phyloP scores from a whole-genome alignment of 176 grass and related monocot species.

The Cocos nucifera region DNA sequence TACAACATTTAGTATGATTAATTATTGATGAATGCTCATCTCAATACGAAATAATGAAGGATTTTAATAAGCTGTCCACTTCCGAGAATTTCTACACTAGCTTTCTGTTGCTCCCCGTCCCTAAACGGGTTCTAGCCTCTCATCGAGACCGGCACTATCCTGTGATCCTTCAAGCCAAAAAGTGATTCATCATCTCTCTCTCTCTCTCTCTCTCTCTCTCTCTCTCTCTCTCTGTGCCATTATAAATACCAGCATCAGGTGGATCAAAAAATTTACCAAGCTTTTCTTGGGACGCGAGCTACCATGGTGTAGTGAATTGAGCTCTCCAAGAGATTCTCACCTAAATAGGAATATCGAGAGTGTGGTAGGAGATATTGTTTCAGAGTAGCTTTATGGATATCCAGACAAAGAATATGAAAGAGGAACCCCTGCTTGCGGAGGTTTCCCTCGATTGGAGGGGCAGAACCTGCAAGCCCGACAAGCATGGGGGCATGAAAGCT shows the following conservation, averaged over 20 bases:
- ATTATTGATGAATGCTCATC: no score
- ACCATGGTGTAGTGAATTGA: not conserved
- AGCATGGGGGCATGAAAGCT: conserved; percentile 19
- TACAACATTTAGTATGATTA: no score
- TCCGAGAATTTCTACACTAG: no score
- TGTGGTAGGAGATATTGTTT: no score
- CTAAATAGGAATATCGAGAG: no score
- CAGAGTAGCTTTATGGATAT: not conserved
- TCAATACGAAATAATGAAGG: no score
- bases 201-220: not conserved
- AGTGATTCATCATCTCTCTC: not conserved
- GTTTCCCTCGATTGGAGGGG: conserved; percentile 14
- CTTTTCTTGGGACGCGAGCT: not conserved
- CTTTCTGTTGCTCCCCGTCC: no score
- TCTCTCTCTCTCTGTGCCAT: not conserved
- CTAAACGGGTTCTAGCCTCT: no score
- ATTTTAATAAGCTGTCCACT: no score
- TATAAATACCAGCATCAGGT: conserved; percentile 16
- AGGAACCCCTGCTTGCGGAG: not conserved
- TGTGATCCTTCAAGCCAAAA: no score
- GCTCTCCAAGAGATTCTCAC: no score
- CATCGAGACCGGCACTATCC: no score
- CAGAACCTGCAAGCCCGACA: conserved; percentile 4
- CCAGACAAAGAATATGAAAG: not conserved
- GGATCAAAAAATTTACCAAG: conserved; percentile 1